Conservation (phyloP, 139 green algal genomes). For the Chlorella sp. region DNA sequence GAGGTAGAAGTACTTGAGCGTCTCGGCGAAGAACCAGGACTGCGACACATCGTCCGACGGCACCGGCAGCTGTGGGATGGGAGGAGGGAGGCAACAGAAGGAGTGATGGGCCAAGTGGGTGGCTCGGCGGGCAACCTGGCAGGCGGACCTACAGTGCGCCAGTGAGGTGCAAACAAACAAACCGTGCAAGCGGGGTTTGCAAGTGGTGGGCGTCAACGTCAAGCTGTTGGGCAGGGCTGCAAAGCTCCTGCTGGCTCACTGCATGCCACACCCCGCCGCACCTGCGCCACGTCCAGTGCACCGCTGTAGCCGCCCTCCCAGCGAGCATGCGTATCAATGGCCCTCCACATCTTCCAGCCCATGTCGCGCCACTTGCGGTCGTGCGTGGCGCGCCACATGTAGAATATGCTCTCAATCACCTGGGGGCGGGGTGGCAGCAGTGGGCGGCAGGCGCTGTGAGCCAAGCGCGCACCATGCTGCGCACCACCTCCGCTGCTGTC, state of each 20-base stretch:
- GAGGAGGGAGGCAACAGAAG: not conserved
- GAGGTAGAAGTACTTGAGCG: conserved; percentile 87
- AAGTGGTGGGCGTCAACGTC: no score
- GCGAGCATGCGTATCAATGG: conserved; percentile 64
- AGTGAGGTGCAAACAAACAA: no score
- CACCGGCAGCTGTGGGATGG: conserved; percentile 32
- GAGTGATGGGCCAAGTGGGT: not conserved
- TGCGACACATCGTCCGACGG: conserved; percentile 72
- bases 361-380: conserved; percentile 72
- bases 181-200: no score
- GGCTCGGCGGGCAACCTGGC: not conserved
- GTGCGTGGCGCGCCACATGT: conserved; percentile 73
- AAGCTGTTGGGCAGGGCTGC: no score
- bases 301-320: conserved; percentile 70
- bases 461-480: no score
- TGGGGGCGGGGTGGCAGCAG: not conserved
- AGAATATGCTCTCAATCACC: conserved; percentile 71
- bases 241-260: no score
- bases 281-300: conserved; percentile 17
- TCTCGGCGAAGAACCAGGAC: conserved; percentile 83
- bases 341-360: conserved; percentile 75
- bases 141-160: no score
- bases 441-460: no score
- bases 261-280: no score
- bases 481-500: no score